Base-by-base conservation (phyloP, 345 rosid genomes). In the Laguncularia racemosa region DNA sequence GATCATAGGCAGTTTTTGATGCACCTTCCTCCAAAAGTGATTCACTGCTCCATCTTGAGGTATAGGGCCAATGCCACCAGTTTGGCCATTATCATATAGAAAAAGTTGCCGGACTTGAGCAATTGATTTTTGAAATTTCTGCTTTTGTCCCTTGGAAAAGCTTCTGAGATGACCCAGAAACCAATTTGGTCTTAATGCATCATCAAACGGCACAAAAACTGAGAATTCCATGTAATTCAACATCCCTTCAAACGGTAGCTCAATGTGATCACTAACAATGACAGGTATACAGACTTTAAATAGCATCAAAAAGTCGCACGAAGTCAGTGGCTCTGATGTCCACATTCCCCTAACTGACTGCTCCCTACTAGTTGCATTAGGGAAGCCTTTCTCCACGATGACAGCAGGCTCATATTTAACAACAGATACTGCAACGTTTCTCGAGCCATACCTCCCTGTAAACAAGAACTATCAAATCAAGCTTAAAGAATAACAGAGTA, bases 271-370 rank as follows among this genome's bases (percentile, higher is more conserved):
- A 3, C 97, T 93, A 57, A 89, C 79, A 44, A 93, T 76, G 56
- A 93, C 90, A 20, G 97, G 99, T 52, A 89, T 87, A 65, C 99
- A 93, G 89, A 70, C 97, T 93, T 69, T 84, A 95, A 52, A 93
- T 75, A 71, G 99, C 99, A 70, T 93, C 97, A 44, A 93, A 93
- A 58, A 93, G 90, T 51, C 96, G 66, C 99, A 93, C 59, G 97
- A 93, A 53, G 97, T 89, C n/a, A 97, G 96, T 16, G 99, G 89
- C 58, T 89, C 92, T 14, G 95, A 87, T 21, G 83, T 73, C 66
- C 96, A 80, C 97, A 89, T 93, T 62, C 97, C 96, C 73, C 62
- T 74, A 18, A 89, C 85, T 12, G 99, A 89, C 61, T 85, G 88
- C 72, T 85, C 92, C 49, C 76, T 81, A n/a, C 96, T 97, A 0